Conservation (phyloP, 2,329 filamentous ascomycete species). For the Colletotrichum incanum region DNA sequence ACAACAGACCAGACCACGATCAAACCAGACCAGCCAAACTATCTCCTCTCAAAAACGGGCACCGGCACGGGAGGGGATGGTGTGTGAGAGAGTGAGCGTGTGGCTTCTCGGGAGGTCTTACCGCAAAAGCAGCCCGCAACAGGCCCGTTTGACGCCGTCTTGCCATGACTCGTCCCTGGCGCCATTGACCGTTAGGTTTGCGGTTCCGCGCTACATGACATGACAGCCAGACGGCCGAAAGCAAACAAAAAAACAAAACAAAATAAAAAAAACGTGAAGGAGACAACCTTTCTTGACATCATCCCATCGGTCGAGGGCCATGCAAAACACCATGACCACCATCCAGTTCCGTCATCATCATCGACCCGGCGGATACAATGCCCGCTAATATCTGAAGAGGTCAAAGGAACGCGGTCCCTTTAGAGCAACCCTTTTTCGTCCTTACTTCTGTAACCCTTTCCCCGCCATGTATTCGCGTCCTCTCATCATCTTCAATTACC, state of each 20-base stretch:
- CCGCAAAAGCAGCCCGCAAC: slow-evolving; percentile 13
- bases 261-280: background rate
- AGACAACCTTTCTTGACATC: background rate
- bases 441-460: slow-evolving; percentile 1
- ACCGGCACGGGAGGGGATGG: background rate
- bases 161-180: slow-evolving; percentile 39
- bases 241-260: too few species aligned
- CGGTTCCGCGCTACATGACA: slow-evolving; percentile 30
- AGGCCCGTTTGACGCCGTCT: slow-evolving; percentile 11
- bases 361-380: background rate
- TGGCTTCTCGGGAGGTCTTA: slow-evolving; percentile 24
- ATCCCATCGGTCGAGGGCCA: slow-evolving; percentile 2
- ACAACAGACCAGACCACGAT: slow-evolving; percentile 35
- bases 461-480: slow-evolving; percentile 12
- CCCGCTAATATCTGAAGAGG: background rate
- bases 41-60: slow-evolving; percentile 7
- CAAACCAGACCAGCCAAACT: slow-evolving; percentile 27
- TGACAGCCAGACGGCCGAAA: slow-evolving; percentile 30
- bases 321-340: background rate
- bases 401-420: background rate
- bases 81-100: background rate
- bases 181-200: slow-evolving; percentile 38
- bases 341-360: background rate
- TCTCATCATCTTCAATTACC: slow-evolving; percentile 27
- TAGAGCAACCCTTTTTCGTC: slow-evolving; percentile 9